Base-by-base conservation (phyloP, 495 filamentous ascomycete genomes). In the Cetradonia linearis region DNA sequence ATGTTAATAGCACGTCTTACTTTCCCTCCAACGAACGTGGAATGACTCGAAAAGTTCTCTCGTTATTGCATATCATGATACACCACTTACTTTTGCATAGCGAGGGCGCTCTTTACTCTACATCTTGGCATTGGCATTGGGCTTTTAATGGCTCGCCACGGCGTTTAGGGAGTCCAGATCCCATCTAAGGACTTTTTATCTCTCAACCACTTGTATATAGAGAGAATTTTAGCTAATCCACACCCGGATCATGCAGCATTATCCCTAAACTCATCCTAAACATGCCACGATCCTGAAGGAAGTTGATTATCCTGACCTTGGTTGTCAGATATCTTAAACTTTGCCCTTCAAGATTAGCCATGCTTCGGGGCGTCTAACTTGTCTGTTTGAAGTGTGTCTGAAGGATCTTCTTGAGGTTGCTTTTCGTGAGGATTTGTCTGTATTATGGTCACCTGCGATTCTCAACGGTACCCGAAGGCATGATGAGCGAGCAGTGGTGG, bases 21-120 rank as follows among this genome's bases (percentile, higher is more conserved):
- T 54, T 34, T 23, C 31, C 2, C 30, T 20, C 33, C 30, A 50
- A 54, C 14, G 23, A 42, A 46, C 57, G 38, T 38, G 30, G 36
- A 31, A 48, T 42, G 47, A 37, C 25, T 52, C 47, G 38, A 52
- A 53, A 53, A 16, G 34, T 59, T n/a, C 57, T 30, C 25, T 25
- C 16, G 37, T 13, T 8, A n/a, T 58, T 34, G 34, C 54, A 58
- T 62, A 47, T 37, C 11, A 25, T 40, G 23, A 46, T 53, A 42
- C 23, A 38, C 31, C 30, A 50, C 25, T 52, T 49, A 3, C 34
- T 20, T 31, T 46, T 55, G 62, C 62, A 63, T 63, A 63, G 62
- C 62, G 62, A 54, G n/a, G 62, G 62, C 56, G 62, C 62, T 60
- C 20, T 55, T 54, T 55, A 60, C 33, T 50, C 23, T 31, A 18